Evolutionary conservation across 108 stramenopile species (phyloP), one percentile per base, ranked within the genome.

Genomic region (Seminavis robusta): DNA sequence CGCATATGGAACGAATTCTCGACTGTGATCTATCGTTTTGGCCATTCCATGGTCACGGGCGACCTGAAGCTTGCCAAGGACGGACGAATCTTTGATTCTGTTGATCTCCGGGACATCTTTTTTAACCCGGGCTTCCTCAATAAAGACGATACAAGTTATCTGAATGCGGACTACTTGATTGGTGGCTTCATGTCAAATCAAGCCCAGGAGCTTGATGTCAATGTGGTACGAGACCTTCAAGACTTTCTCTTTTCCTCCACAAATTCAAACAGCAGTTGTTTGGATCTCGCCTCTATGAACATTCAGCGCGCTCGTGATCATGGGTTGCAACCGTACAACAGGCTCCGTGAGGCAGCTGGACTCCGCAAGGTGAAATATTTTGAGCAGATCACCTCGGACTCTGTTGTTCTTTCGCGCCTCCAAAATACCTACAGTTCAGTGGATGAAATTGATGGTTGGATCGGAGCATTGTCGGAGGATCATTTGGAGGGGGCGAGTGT

Each of bases 251-350:
- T 11, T 8, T 10, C 11, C 8, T 8, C 8, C 36, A 8, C 36
- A 11, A 36, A 36, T 8, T 8, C 36, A 8, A 36, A 36, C 10
- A 8, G 11, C n/a, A 36, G 11, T 11, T 16, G 42, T 10, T n/a
- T 43, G 6, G 42, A 43, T 43, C 15, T 43, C 20, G 42, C 4
- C 9, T 16, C 42, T 6, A 11, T 54, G 24, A 51, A 73, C 32
- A 32, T 73, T 16, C 62, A 65, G 33, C 30, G 71, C n/a, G 71
- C 59, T 4, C 58, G 71, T 1, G 71, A 73, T 36, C 24, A 32
- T 8, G 64, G 71, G 8, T 11, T 73, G 43, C 59, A 59, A 2
- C 40, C 64, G 1, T 73, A 66, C 71, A 65, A 59, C 26, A 51
- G 42, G 4, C 51, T 56, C 4, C 58, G 64, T 6, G 50, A 55